phyloP scores from a whole-genome alignment of 2,329 filamentous ascomycete species.

The Paecilomyces variotii region DNA sequence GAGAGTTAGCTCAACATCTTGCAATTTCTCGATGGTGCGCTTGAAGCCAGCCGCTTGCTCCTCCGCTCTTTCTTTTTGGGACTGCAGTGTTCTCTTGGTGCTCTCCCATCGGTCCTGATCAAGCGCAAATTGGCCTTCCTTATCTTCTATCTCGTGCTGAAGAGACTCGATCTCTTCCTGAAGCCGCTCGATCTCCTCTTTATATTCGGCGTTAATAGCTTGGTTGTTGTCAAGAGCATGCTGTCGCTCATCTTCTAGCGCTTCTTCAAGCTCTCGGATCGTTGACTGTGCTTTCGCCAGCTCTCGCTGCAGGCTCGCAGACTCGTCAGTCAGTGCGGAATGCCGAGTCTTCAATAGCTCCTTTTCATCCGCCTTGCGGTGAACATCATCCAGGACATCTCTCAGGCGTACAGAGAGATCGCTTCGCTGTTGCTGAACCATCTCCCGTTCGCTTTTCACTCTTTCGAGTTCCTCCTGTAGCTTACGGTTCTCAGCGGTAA shows the following conservation, averaged over 20 bases:
- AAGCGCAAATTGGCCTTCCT: conserved; percentile 61
- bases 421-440: conserved; percentile 38
- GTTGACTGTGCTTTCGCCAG: conserved; percentile 40
- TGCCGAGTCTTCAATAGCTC: conserved; percentile 61
- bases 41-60: conserved; percentile 61
- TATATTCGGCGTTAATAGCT: conserved; percentile 48
- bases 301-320: conserved; percentile 58
- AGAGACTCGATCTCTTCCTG: conserved; percentile 52
- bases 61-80: conserved; percentile 58
- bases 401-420: conserved; percentile 42
- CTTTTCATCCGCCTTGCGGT: conserved; percentile 54
- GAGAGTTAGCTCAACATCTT: conserved; percentile 58
- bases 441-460: conserved; percentile 35
- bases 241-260: conserved; percentile 47
- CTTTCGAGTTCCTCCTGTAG: conserved; percentile 38
- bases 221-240: conserved; percentile 54
- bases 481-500: conserved; percentile 27
- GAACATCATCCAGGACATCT: conserved; percentile 52
- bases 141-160: conserved; percentile 59
- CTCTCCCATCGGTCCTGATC: conserved; percentile 67
- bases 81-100: conserved; percentile 56
- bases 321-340: conserved; percentile 59
- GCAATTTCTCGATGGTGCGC: conserved; percentile 61
- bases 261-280: conserved; percentile 42
- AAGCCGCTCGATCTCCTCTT: conserved; percentile 47